phyloP scores from a whole-genome alignment of 2,329 filamentous ascomycete genomes.

The Aspergillus brasiliensis region DNA sequence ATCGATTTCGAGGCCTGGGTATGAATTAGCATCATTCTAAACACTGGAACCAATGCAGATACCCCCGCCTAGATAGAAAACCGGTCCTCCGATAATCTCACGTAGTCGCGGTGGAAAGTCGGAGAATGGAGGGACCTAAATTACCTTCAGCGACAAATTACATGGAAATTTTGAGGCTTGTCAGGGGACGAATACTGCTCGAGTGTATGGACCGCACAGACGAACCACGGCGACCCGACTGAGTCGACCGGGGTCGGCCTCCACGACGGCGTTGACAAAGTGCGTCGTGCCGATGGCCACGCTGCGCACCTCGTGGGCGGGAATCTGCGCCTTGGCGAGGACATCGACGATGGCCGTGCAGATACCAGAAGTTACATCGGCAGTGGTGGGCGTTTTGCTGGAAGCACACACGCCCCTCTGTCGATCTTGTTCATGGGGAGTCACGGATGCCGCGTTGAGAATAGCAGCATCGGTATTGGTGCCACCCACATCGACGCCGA shows the following conservation, averaged over 20 bases:
- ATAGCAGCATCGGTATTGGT: conserved; percentile 42
- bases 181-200: conserved; percentile 47
- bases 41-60: background rate
- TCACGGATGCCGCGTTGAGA: conserved; percentile 26
- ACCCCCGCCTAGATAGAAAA: conserved; percentile 51
- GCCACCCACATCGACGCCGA: conserved; percentile 27
- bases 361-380: conserved; percentile 48
- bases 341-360: conserved; percentile 40
- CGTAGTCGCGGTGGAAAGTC: conserved; percentile 53
- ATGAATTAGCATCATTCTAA: background rate
- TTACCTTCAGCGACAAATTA: background rate
- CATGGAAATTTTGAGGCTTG: background rate
- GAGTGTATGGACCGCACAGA: conserved; percentile 51
- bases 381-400: conserved; percentile 43
- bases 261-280: conserved; percentile 56
- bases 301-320: conserved; percentile 41
- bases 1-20: conserved; percentile 46
- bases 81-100: conserved; percentile 51
- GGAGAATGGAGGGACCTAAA: conserved; percentile 33
- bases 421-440: conserved; percentile 16
- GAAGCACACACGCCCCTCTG: conserved; percentile 29
- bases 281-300: conserved; percentile 57
- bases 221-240: conserved; percentile 57
- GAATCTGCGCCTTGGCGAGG: conserved; percentile 35
- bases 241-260: conserved; percentile 52